Conservation (phyloP, 2,329 filamentous ascomycete species). For the Scedosporium aurantiacum region DNA sequence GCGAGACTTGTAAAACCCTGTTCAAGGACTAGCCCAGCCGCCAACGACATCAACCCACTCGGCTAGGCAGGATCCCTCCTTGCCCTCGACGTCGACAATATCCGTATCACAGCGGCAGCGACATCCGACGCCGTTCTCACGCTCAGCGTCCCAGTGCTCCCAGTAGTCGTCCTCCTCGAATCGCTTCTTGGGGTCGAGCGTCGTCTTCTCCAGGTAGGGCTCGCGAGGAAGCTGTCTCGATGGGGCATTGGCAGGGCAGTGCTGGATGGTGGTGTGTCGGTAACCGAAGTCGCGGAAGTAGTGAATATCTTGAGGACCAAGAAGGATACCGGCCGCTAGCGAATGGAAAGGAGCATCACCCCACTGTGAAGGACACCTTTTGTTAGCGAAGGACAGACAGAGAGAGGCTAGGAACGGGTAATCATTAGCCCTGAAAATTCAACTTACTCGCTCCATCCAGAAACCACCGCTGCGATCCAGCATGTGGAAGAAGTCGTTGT, state of each 20-base stretch:
- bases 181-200: slow-evolving; percentile 68
- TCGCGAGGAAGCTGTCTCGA: slow-evolving; percentile 70
- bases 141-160: slow-evolving; percentile 74
- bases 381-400: slow-evolving; percentile 14
- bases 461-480: slow-evolving; percentile 98
- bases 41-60: slow-evolving; percentile 98
- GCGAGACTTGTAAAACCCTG: not conserved
- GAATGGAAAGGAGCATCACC: slow-evolving; percentile 98
- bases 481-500: slow-evolving; percentile 97
- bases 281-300: slow-evolving; percentile 99
- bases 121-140: slow-evolving; percentile 95
- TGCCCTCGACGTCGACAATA: slow-evolving; percentile 94
- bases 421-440: not conserved
- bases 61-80: slow-evolving; percentile 85
- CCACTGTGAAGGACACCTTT: slow-evolving; percentile 51
- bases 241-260: slow-evolving; percentile 93
- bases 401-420: no score
- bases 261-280: slow-evolving; percentile 95
- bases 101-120: slow-evolving; percentile 95
- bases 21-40: slow-evolving; percentile 56
- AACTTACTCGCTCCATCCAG: slow-evolving; percentile 88
- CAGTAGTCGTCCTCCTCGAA: slow-evolving; percentile 94
- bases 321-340: slow-evolving; percentile 79
- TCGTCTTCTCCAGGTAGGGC: slow-evolving; percentile 74
- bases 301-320: slow-evolving; percentile 76